These are phyloP conservation scores for Brassica nigra DNA, from an alignment of 345 rosid genomes.

Conservation along the genomic window DNA sequence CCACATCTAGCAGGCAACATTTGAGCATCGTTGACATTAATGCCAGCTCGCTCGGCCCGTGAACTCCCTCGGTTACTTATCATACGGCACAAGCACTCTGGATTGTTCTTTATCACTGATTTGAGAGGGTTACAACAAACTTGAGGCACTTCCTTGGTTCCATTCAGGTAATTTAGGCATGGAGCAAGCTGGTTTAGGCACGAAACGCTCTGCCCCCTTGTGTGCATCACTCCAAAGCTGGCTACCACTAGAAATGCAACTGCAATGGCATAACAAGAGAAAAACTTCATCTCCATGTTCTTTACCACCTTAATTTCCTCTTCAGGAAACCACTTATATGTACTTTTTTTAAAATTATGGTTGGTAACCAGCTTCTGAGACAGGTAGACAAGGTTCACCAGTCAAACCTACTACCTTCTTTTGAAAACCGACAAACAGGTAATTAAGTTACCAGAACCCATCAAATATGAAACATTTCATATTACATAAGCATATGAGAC, in stretches of 20 bases:
- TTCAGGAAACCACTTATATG: conserved; percentile 12
- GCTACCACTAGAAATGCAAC: conserved; percentile 30
- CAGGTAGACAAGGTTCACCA: conserved; percentile 35
- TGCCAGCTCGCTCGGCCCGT: conserved; percentile 63
- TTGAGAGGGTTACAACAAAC: conserved; percentile 71
- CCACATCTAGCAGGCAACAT: conserved; percentile 73
- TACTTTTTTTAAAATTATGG: background rate
- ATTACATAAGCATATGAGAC: conserved; percentile 7
- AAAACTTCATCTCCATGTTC: conserved; percentile 23
- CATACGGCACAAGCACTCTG: conserved; percentile 62
- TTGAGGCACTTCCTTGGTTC: conserved; percentile 55
- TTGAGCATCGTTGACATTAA: conserved; percentile 61
- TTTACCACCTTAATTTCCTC: conserved; percentile 6
- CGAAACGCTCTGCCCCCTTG: conserved; percentile 39
- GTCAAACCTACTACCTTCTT: conserved; percentile 37
- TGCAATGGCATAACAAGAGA: background rate
- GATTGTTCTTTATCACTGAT: conserved; percentile 51
- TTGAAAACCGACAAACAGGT: conserved; percentile 7
- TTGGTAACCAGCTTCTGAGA: conserved; percentile 37
- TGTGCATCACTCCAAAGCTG: background rate
- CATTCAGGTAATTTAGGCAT: conserved; percentile 61
- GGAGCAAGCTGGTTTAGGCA: conserved; percentile 62
- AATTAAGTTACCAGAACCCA: conserved; percentile 3
- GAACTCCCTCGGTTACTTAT: conserved; percentile 57
- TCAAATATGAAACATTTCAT: conserved; percentile 1